Evolutionary conservation across 306 rosid genomes (phyloP).

Genomic region (Vigna mungo): DNA sequence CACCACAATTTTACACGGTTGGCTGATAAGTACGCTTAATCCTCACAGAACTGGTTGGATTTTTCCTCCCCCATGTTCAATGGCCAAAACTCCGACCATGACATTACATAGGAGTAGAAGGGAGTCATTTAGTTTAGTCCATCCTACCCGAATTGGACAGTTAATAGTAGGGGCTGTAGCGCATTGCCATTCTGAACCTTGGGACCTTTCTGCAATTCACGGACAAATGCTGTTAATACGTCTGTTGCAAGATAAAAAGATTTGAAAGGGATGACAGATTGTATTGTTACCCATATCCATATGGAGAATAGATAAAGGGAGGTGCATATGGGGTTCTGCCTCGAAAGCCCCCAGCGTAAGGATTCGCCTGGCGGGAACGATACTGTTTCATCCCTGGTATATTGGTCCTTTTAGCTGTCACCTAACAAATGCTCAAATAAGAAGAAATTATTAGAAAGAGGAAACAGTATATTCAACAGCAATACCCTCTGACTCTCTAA

Average conservation of each 20-base stretch:
- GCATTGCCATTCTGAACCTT: slow-evolving; percentile 81
- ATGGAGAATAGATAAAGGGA: slow-evolving; percentile 66
- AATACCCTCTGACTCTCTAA: slow-evolving; percentile 26
- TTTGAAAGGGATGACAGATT: not conserved
- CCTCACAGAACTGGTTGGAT: slow-evolving; percentile 46
- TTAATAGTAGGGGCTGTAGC: slow-evolving; percentile 75
- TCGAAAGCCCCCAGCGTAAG: slow-evolving; percentile 64
- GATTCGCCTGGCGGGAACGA: slow-evolving; percentile 65
- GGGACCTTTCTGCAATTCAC: slow-evolving; percentile 72
- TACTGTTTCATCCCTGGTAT: slow-evolving; percentile 80
- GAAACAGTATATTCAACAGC: slow-evolving; percentile 6
- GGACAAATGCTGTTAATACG: slow-evolving; percentile 20
- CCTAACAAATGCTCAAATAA: slow-evolving; percentile 49
- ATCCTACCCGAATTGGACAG: slow-evolving; percentile 40
- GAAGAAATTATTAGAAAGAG: not conserved
- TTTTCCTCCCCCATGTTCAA: slow-evolving; percentile 25
- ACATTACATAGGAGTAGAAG: slow-evolving; percentile 18
- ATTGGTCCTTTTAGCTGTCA: slow-evolving; percentile 76
- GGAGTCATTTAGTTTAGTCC: slow-evolving; percentile 33
- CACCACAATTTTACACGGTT: slow-evolving; percentile 46
- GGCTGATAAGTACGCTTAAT: slow-evolving; percentile 38
- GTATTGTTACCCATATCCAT: slow-evolving; percentile 71
- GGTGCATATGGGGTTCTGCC: slow-evolving; percentile 65
- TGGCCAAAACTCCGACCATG: slow-evolving; percentile 38
- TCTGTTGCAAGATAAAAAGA: not conserved